Evolutionary conservation across 1,284 basidiomycete genomes (phyloP), one percentile per base, ranked within the genome.

Genomic region (Malassezia sp.): DNA sequence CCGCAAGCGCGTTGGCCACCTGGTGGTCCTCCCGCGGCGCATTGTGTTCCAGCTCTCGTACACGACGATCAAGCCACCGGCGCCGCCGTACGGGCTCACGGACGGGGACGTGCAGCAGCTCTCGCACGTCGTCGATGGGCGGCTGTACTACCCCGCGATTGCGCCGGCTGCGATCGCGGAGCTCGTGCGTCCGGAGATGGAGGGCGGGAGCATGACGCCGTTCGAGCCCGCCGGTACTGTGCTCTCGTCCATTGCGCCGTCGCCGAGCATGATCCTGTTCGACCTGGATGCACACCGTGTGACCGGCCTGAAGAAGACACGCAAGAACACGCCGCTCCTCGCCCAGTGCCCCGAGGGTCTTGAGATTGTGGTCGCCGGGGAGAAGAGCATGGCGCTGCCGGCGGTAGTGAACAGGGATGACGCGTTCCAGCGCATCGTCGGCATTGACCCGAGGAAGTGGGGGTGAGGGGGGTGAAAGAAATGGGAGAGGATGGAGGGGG

Each of bases 1-100:
- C 20, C 42, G 48, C 37, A 44, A 41, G 34, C 48, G 48, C n/a
- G 31, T 50, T 6, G 48, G 48, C 12, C 48, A 50, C 34, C 30
- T 50, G 37, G 10, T 50, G 8, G 48, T 50, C 17, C 35, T 50
- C 8, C 48, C 48, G 9, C 31, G 24, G 32, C 48, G 48, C 33
- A 20, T 50, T 27, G 48, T 40, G 2, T 50, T 50, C 23, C 32
- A 40, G 20, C 35, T 45, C 6, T 29, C 48, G 10, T 33, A 45
- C 22, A 26, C 36, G 6, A 36, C 42, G 21, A 32, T 29, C 15
- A 38, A 32, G 28, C 48, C 38, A 17, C n/a, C 33, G 6, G 15
- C 30, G n/a, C 12, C 23, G 14, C 35, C 37, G 9, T 26, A 24
- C 0, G 42, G 42, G 9, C 37, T 50, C 14, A 34, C 42, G 12